Evolutionary conservation across 139 green algal genomes (phyloP).

Genomic region (Zygnema cylindricum): DNA sequence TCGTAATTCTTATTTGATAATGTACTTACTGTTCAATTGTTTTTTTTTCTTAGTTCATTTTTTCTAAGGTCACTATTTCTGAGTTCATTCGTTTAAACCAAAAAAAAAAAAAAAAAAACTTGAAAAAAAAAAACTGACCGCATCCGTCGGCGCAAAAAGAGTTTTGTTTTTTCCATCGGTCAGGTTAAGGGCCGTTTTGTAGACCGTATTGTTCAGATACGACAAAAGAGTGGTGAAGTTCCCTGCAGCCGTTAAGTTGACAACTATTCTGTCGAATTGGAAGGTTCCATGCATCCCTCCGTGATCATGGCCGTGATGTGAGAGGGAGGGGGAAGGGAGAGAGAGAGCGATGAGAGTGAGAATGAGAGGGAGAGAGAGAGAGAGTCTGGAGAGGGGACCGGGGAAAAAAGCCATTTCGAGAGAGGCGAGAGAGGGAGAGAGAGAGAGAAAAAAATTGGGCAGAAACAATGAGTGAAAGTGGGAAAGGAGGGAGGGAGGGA

Average conservation of each 20-base stretch:
- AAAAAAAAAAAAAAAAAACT: too few relatives aligned
- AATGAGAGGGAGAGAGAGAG: background rate
- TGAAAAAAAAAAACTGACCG: too few relatives aligned
- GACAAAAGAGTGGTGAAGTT: background rate
- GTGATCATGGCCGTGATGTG: background rate
- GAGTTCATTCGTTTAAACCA: too few relatives aligned
- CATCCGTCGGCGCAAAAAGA: too few relatives aligned
- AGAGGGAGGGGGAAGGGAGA: background rate
- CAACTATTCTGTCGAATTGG: background rate
- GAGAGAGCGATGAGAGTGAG: background rate
- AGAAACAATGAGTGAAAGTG: background rate
- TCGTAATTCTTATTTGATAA: too few relatives aligned
- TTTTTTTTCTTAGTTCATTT: too few relatives aligned
- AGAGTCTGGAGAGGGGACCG: background rate
- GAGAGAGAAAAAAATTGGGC: background rate
- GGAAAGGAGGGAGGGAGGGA: background rate
- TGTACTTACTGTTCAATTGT: too few relatives aligned
- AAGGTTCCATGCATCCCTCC: too few relatives aligned
- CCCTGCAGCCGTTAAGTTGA: background rate
- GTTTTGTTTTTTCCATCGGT: too few relatives aligned
- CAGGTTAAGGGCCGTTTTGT: too few relatives aligned
- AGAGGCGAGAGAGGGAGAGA: background rate
- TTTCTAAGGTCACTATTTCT: too few relatives aligned
- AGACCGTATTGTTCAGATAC: too few relatives aligned
- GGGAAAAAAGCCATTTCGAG: background rate